phyloP scores from a whole-genome alignment of 352 stramenopile species.

The Phytophthora agathidicida region DNA sequence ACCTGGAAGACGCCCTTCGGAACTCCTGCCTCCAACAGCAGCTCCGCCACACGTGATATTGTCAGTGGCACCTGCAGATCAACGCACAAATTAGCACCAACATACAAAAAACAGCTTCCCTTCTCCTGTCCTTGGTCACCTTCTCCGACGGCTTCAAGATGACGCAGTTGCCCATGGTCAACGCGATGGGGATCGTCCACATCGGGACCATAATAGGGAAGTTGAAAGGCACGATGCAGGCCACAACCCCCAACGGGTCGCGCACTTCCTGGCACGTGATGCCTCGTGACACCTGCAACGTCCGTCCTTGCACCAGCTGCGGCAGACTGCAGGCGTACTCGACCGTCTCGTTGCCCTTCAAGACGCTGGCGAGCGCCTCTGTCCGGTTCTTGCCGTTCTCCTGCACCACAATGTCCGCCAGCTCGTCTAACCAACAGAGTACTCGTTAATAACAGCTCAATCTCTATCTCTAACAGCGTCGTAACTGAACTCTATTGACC shows the following conservation, averaged over 20 bases:
- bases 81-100: background rate
- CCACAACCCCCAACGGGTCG: conserved; percentile 93
- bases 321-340: conserved; percentile 96
- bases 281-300: conserved; percentile 82
- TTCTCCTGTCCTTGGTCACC: too few species aligned
- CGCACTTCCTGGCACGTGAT: conserved; percentile 95
- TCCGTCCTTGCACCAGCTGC: conserved; percentile 91
- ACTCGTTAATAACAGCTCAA: background rate
- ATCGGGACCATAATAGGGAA: conserved; percentile 98
- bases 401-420: conserved; percentile 93
- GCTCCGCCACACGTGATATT: conserved; percentile 88
- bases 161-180: conserved; percentile 96
- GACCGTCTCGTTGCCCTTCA: conserved; percentile 98
- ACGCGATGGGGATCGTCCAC: conserved; percentile 97
- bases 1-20: conserved; percentile 94
- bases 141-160: conserved; percentile 99
- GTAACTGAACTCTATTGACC: conserved; percentile 19
- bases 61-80: conserved; percentile 84
- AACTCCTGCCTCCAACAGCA: conserved; percentile 93
- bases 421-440: conserved; percentile 59
- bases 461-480: background rate
- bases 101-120: background rate
- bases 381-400: conserved; percentile 99
- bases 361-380: conserved; percentile 95
- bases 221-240: conserved; percentile 96